These are phyloP conservation scores for Naganishia antarctica DNA, from an alignment of 768 basidiomycete genomes.

Conservation along the genomic window DNA sequence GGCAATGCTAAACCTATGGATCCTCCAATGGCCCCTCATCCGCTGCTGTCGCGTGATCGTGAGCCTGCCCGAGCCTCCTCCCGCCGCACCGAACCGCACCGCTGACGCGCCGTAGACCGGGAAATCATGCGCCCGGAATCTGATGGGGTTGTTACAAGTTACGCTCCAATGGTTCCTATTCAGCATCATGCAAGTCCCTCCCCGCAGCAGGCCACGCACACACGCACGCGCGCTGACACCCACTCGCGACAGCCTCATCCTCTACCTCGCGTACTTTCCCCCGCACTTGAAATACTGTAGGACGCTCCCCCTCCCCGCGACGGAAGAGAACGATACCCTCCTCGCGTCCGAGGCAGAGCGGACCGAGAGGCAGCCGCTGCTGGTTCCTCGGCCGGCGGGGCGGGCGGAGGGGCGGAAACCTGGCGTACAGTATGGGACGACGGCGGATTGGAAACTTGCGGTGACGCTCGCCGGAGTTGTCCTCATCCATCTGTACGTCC, in stretches of 20 bases:
- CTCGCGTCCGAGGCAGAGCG: neutral
- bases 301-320: conserved; percentile 31
- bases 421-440: conserved; percentile 51
- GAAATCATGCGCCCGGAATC: conserved; percentile 41
- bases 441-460: conserved; percentile 72
- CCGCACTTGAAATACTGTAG: conserved; percentile 64
- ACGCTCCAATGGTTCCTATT: conserved; percentile 79
- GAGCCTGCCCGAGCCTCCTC: conserved; percentile 44
- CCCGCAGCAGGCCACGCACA: too few species aligned
- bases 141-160: conserved; percentile 78
- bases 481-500: conserved; percentile 63
- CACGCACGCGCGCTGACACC: too few species aligned
- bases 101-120: too few species aligned
- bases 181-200: conserved; percentile 66
- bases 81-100: neutral
- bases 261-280: conserved; percentile 92
- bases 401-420: neutral
- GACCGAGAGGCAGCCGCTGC: neutral
- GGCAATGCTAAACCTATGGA: conserved; percentile 78
- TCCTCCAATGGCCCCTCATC: conserved; percentile 76
- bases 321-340: conserved; percentile 27
- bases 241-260: conserved; percentile 60
- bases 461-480: conserved; percentile 69
- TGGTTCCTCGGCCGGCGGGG: neutral
- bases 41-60: conserved; percentile 75